A percentile compares a stretch with the other conserved stretches of the same genome.
Conservation (phyloP, 2,329 filamentous ascomycete genomes). For the Aspergillus tanneri region DNA sequence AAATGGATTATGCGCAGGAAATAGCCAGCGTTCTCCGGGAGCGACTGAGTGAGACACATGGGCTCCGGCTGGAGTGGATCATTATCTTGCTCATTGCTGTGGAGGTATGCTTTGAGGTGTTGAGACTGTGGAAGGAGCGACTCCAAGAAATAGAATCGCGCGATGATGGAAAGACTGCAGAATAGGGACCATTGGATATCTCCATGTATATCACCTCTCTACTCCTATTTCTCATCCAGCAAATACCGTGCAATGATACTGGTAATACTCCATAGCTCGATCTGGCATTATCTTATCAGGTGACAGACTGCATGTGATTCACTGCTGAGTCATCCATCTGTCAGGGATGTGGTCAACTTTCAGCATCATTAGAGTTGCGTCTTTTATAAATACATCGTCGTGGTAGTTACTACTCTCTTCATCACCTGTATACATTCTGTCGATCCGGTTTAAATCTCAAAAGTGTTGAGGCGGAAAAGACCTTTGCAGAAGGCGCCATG, state of each 20-base stretch:
- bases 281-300: constrained; percentile 9
- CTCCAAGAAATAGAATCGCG: constrained; percentile 37
- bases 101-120: constrained; percentile 84
- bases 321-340: constrained; percentile 10
- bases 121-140: constrained; percentile 67
- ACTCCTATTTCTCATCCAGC: neutral
- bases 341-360: constrained; percentile 12
- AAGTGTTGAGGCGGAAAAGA: too few species aligned
- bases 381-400: neutral
- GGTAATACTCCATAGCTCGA: too few species aligned
- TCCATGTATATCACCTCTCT: constrained; percentile 4
- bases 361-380: neutral
- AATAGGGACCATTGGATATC: neutral
- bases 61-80: constrained; percentile 85
- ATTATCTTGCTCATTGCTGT: constrained; percentile 93
- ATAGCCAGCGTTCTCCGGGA: constrained; percentile 87
- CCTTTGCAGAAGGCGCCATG: neutral
- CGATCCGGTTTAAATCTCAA: too few species aligned
- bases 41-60: constrained; percentile 85
- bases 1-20: constrained; percentile 96
- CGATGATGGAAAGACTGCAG: neutral
- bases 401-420: neutral
- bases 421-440: too few species aligned
- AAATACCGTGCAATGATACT: too few species aligned
- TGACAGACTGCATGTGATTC: constrained; percentile 11